Evolutionary conservation across 2,329 filamentous ascomycete genomes (phyloP).

Genomic region (Aureobasidium sp.): DNA sequence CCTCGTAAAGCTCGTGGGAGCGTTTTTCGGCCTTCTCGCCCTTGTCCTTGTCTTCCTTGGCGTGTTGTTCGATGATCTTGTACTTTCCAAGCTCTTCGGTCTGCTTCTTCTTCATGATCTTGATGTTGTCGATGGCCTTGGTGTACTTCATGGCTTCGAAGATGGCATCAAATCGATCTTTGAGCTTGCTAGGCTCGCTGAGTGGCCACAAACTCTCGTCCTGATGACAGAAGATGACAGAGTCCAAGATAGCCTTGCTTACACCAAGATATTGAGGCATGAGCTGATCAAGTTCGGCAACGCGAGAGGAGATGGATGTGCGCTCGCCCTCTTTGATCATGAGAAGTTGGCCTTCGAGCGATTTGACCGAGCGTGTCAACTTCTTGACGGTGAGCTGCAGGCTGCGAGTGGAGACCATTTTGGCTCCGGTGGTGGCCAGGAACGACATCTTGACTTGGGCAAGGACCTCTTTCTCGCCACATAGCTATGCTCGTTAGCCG

Average conservation of each 20-base stretch:
- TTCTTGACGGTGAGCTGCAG: slow-evolving; percentile 85
- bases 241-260: slow-evolving; percentile 79
- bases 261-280: slow-evolving; percentile 84
- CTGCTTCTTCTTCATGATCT: slow-evolving; percentile 73
- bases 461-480: slow-evolving; percentile 77
- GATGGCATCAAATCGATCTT: slow-evolving; percentile 94
- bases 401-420: slow-evolving; percentile 75
- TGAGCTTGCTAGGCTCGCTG: slow-evolving; percentile 75
- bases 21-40: slow-evolving; percentile 64
- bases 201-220: slow-evolving; percentile 97
- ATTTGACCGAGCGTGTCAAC: slow-evolving; percentile 65
- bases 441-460: slow-evolving; percentile 91
- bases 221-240: slow-evolving; percentile 97
- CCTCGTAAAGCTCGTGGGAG: slow-evolving; percentile 54
- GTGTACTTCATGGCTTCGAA: slow-evolving; percentile 97
- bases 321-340: slow-evolving; percentile 74
- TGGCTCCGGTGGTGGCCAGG: slow-evolving; percentile 64
- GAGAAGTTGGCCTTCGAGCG: slow-evolving; percentile 70
- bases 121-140: slow-evolving; percentile 94
- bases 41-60: slow-evolving; percentile 76
- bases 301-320: slow-evolving; percentile 67
- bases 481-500: slow-evolving; percentile 40
- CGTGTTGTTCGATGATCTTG: slow-evolving; percentile 66
- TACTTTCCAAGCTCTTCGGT: slow-evolving; percentile 64
- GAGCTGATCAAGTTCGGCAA: slow-evolving; percentile 72